Base-by-base conservation (phyloP, 768 basidiomycete species). In the Cyclocybe cylindracea region DNA sequence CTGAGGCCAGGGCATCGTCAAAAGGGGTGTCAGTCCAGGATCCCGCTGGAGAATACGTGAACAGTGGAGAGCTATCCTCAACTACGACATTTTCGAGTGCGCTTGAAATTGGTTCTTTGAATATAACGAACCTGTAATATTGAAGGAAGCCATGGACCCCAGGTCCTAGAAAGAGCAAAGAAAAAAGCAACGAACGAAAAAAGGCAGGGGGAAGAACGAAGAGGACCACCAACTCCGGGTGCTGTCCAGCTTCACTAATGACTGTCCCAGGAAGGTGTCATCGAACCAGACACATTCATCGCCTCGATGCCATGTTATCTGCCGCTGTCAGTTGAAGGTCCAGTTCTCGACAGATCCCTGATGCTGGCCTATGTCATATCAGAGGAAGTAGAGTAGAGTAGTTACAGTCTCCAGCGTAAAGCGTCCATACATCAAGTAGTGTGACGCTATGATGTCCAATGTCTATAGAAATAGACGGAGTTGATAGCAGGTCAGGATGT, bases 51-150 rank as follows among this genome's bases (percentile, higher is more conserved):
- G 66, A 61, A 58, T 83, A 84, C 51, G 70, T 59, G 61, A 84
- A 73, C 51, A 82, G 69, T 63, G 82, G 79, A 55, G 82, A 82
- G 62, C 73, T 68, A 59, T 84, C 82, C 59, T 83, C 82, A 60
- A 79, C 83, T 85, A 52, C n/a, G 43, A 13, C 39, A 38, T 10
- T 1, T 19, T 33, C 10, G 38, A 32, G 32, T 32, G 19, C 31
- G 13, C 11, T 32, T 36, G n/a, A 31, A n/a, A 37, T 35, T 41
- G 7, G 34, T n/a, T 10, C 9, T 39, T 51, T 9, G 31, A 13
- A 14, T 14, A 10, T 6, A 1, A 36, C 54, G 49, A 33, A 78
- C 78, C 71, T 54, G 73, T 71, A 40, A 79, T 57, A 53, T 74
- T 71, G 62, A 75, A 74, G 55, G 67, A 66, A 53, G 76, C 77